A percentile compares a stretch with the other conserved stretches of the same genome.
These are phyloP conservation scores for Pyrus betulifolia DNA, from an alignment of 306 rosid genomes.

Conservation along the genomic window DNA sequence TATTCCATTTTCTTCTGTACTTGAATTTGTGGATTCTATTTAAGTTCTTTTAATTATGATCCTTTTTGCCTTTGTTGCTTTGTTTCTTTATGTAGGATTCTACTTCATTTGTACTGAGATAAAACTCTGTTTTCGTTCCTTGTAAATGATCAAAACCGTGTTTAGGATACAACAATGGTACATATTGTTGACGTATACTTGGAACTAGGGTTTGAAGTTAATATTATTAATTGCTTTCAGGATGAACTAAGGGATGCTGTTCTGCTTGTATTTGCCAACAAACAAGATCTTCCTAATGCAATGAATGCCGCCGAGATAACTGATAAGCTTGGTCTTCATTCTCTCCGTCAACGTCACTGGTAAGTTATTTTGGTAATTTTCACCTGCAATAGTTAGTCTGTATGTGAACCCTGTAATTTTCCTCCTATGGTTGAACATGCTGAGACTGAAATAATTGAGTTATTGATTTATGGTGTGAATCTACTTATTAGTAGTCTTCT, in stretches of 20 bases:
- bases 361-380: conserved; percentile 22
- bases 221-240: conserved; percentile 37
- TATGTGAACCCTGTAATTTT: neutral
- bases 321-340: conserved; percentile 94
- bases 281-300: conserved; percentile 99
- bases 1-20: neutral
- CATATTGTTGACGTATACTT: neutral
- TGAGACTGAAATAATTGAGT: neutral
- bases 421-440: neutral
- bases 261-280: conserved; percentile 94
- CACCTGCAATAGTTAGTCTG: neutral
- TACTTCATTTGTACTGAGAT: neutral
- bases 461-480: neutral
- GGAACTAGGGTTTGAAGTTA: neutral
- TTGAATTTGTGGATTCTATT: neutral
- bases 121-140: neutral
- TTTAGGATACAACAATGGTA: neutral
- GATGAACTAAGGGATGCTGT: conserved; percentile 96
- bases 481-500: neutral
- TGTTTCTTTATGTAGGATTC: too few species aligned
- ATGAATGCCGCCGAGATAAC: conserved; percentile 99
- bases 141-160: neutral
- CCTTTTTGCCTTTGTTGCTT: neutral
- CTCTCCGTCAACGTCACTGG: conserved; percentile 99
- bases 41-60: neutral